A percentile compares a stretch with the other conserved stretches of the same genome.
Evolutionary conservation across 2,329 filamentous ascomycete species (phyloP).

Genomic region (Byssochlamys sp.): DNA sequence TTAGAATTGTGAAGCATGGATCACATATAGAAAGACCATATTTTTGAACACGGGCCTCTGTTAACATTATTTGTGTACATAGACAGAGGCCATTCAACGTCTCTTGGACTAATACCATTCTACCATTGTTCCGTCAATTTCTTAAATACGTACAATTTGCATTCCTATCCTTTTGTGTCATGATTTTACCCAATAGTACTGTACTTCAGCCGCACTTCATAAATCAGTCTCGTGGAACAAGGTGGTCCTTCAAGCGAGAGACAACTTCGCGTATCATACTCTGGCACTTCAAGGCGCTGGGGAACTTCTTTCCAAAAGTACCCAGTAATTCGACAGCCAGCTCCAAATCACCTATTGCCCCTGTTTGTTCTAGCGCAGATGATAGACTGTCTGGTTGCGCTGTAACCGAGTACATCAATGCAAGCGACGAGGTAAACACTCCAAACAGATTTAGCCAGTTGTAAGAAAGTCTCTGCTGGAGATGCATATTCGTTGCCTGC

Average conservation of each 20-base stretch:
- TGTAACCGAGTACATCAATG: constrained; percentile 37
- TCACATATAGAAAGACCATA: too few relatives aligned
- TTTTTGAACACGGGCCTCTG: too few relatives aligned
- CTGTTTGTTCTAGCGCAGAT: constrained; percentile 8
- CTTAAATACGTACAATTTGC: background rate
- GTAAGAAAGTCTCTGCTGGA: constrained; percentile 33
- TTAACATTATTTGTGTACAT: too few relatives aligned
- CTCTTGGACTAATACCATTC: too few relatives aligned
- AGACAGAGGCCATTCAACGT: too few relatives aligned
- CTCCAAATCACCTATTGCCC: constrained; percentile 12
- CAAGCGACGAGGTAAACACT: constrained; percentile 35
- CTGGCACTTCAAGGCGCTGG: constrained; percentile 13
- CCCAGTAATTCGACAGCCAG: constrained; percentile 13
- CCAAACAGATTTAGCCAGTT: constrained; percentile 36
- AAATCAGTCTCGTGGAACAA: background rate
- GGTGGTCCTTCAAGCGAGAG: background rate
- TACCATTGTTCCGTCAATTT: too few relatives aligned
- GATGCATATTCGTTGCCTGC: constrained; percentile 30
- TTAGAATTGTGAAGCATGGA: too few relatives aligned
- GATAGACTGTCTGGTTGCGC: constrained; percentile 25
- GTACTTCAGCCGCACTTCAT: background rate
- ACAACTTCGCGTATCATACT: constrained; percentile 9
- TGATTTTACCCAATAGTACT: background rate
- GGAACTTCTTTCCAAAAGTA: constrained; percentile 15
- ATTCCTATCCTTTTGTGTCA: background rate